A percentile compares a stretch with the other conserved stretches of the same genome.
Conservation (phyloP, 331 rosid genomes). For the Pyrus hybrid region DNA sequence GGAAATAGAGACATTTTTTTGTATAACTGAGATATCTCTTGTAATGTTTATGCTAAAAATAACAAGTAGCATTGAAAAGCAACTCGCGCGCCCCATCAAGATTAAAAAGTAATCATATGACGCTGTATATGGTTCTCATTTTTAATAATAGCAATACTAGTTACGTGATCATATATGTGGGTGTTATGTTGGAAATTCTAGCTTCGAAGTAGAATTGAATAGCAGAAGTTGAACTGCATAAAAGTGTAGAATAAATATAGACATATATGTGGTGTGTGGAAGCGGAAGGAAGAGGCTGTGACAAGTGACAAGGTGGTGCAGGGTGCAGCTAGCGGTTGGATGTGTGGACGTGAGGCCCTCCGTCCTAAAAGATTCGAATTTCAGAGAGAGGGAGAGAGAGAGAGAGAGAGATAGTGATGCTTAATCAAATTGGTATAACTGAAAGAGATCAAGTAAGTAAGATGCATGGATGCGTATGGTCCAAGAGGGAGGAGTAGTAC, state of each 20-base stretch:
- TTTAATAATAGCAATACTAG: neutral
- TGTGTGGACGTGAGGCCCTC: slow-evolving; percentile 5
- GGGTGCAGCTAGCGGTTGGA: neutral
- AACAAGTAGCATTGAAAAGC: neutral
- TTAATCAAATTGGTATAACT: neutral
- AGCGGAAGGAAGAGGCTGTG: neutral
- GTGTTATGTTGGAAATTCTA: neutral
- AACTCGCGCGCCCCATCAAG: neutral
- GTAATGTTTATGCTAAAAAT: neutral
- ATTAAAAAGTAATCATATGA: neutral
- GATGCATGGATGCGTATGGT: neutral
- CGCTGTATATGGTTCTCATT: neutral
- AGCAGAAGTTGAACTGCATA: neutral
- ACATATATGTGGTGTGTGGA: neutral
- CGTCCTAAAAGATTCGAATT: slow-evolving; percentile 23
- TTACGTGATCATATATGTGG: neutral
- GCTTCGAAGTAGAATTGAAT: too few relatives aligned
- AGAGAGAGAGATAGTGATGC: neutral
- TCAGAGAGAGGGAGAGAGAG: neutral
- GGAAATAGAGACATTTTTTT: neutral
- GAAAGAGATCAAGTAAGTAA: neutral
- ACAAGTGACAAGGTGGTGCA: neutral
- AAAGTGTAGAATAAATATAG: neutral
- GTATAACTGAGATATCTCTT: too few relatives aligned
- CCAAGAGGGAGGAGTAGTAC: too few relatives aligned